A percentile compares a stretch with the other conserved stretches of the same genome.
phyloP scores from a whole-genome alignment of 305 asterid genomes.

The Fraxinus sp. region DNA sequence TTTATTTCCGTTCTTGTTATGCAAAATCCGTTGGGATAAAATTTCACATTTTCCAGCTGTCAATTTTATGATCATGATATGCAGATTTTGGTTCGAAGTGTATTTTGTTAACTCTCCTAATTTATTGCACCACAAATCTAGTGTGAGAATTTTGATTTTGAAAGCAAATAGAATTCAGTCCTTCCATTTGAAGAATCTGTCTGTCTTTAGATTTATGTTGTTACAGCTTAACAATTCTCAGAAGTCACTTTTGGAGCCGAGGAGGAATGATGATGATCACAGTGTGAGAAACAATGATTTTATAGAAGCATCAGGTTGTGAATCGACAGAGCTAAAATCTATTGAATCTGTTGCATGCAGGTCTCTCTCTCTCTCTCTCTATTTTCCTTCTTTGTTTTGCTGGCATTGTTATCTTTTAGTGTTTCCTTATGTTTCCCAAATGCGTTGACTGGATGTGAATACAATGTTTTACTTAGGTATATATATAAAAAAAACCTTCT shows the following conservation, averaged over 20 bases:
- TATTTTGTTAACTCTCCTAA: neutral
- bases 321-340: conserved; percentile 30
- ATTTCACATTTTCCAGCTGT: neutral
- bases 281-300: conserved; percentile 33
- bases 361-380: conserved; percentile 21
- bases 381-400: conserved; percentile 13
- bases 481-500: neutral
- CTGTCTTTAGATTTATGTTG: conserved; percentile 7
- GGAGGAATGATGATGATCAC: conserved; percentile 27
- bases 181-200: conserved; percentile 16
- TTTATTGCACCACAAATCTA: neutral
- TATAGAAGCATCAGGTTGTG: conserved; percentile 36
- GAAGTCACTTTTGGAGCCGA: conserved; percentile 28
- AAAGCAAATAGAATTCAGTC: neutral
- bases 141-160: conserved; percentile 3
- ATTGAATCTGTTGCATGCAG: conserved; percentile 32
- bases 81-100: neutral
- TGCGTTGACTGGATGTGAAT: neutral
- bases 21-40: neutral
- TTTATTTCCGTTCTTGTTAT: neutral
- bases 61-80: neutral
- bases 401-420: neutral
- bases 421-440: neutral
- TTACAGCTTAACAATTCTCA: conserved; percentile 32
- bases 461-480: neutral